Percentiles rank a stretch among this genome's conserved stretches.
These are phyloP conservation scores for Ophiostoma perfectum DNA, from an alignment of 2,329 filamentous ascomycete species.

Conservation along the genomic window DNA sequence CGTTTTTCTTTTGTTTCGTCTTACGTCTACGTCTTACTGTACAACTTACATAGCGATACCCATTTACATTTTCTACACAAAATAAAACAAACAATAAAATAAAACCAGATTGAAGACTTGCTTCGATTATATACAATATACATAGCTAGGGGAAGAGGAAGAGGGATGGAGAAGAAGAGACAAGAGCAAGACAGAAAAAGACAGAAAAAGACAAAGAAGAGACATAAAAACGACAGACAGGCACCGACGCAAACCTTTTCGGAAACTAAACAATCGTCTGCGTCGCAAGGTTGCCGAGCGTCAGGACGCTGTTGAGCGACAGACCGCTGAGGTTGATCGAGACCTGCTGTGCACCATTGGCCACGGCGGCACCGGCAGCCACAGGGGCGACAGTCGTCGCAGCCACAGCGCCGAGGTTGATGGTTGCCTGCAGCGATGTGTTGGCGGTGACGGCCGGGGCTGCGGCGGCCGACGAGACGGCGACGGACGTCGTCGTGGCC, in stretches of 20 bases:
- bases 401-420: conserved; percentile 30
- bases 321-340: conserved; percentile 39
- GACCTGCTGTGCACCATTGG: conserved; percentile 26
- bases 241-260: background rate
- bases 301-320: conserved; percentile 40
- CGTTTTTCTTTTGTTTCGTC: conserved; percentile 1
- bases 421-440: conserved; percentile 29
- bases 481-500: background rate
- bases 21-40: background rate
- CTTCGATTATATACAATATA: background rate
- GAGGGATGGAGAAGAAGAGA: background rate
- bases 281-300: conserved; percentile 40
- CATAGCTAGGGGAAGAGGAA: conserved; percentile 21
- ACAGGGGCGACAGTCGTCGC: conserved; percentile 25
- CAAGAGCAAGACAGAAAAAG: background rate
- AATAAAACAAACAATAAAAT: background rate
- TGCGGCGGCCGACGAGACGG: background rate
- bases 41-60: background rate
- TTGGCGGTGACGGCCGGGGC: conserved; percentile 19
- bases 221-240: background rate
- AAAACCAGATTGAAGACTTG: background rate
- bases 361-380: conserved; percentile 27
- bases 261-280: conserved; percentile 25
- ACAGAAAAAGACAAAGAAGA: background rate
- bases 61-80: background rate